Conservation (phyloP, 371 early-diverging fungal genomes). For the Thermomucor indicae-seudaticae region DNA sequence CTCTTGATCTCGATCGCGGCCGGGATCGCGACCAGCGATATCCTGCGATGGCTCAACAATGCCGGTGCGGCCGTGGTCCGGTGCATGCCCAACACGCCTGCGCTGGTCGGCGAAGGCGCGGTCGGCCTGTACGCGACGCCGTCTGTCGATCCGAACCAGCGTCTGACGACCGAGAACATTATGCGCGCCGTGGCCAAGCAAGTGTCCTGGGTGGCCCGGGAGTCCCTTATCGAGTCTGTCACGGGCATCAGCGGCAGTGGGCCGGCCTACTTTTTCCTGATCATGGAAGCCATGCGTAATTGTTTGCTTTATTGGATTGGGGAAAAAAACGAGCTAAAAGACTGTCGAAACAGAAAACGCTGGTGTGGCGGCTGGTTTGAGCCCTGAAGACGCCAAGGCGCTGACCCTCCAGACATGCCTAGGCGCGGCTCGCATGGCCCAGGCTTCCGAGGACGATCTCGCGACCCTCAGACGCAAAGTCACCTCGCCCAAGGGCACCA, state of each 20-base stretch:
- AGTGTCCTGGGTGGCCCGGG: conserved; percentile 77
- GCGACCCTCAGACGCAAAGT: conserved; percentile 80
- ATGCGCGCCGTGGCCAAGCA: conserved; percentile 71
- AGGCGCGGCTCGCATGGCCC: conserved; percentile 87
- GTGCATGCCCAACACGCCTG: conserved; percentile 95
- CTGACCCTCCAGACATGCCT: conserved; percentile 87
- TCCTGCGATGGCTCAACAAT: conserved; percentile 66
- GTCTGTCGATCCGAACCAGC: conserved; percentile 56
- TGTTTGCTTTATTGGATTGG: not conserved
- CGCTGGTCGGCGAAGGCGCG: conserved; percentile 83
- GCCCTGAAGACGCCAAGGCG: conserved; percentile 66
- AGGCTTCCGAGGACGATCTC: conserved; percentile 64
- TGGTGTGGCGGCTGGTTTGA: conserved; percentile 75
- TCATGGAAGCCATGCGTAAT: conserved; percentile 82
- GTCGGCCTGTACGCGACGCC: conserved; percentile 78
- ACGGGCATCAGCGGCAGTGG: conserved; percentile 87
- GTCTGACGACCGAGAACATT: conserved; percentile 59
- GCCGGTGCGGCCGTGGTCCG: conserved; percentile 63
- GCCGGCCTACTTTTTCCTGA: conserved; percentile 92
- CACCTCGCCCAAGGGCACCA: conserved; percentile 93
- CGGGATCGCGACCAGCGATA: conserved; percentile 76
- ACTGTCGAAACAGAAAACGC: conserved; percentile 69
- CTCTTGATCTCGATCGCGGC: conserved; percentile 88
- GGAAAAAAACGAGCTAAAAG: not conserved
- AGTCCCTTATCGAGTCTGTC: conserved; percentile 80